Conservation (phyloP, 805 yeast genomes). For the Babjeviella inositovora region DNA sequence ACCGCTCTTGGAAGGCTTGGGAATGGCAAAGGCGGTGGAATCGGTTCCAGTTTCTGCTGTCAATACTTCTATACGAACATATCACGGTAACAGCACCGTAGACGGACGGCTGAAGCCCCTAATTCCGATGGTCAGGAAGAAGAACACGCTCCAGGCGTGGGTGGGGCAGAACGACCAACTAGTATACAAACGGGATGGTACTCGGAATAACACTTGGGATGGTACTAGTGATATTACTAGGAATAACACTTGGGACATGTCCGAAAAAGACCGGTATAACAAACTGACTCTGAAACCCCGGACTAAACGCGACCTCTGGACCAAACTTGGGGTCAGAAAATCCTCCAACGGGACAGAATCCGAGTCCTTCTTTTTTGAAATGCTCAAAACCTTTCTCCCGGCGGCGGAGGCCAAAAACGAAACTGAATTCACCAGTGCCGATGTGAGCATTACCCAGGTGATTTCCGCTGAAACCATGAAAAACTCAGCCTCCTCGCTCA, state of each 20-base stretch:
- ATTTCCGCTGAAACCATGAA: conserved; percentile 5
- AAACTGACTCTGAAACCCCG: neutral
- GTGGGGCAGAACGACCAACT: neutral
- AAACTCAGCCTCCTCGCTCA: conserved; percentile 9
- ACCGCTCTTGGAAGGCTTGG: conserved; percentile 41
- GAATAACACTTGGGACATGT: neutral
- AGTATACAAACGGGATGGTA: conserved; percentile 6
- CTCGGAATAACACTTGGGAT: neutral
- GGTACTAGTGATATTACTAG: too few relatives aligned
- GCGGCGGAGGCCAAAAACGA: neutral
- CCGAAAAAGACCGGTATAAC: conserved; percentile 1
- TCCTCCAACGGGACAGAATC: neutral
- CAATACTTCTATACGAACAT: conserved; percentile 5
- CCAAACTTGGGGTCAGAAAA: neutral
- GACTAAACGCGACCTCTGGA: neutral
- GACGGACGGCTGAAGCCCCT: conserved; percentile 3
- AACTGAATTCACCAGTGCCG: neutral
- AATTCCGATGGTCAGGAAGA: conserved; percentile 3
- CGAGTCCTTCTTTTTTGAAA: too few relatives aligned
- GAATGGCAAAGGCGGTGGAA: too few relatives aligned
- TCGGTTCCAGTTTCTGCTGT: conserved; percentile 35
- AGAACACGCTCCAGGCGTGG: conserved; percentile 1
- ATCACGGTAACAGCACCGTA: conserved; percentile 4
- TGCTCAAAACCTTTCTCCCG: too few relatives aligned
- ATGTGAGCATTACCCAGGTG: neutral